A percentile compares a stretch with the other conserved stretches of the same genome.
Conservation (phyloP, 2,329 filamentous ascomycete species). For the Aspergillus sp. region DNA sequence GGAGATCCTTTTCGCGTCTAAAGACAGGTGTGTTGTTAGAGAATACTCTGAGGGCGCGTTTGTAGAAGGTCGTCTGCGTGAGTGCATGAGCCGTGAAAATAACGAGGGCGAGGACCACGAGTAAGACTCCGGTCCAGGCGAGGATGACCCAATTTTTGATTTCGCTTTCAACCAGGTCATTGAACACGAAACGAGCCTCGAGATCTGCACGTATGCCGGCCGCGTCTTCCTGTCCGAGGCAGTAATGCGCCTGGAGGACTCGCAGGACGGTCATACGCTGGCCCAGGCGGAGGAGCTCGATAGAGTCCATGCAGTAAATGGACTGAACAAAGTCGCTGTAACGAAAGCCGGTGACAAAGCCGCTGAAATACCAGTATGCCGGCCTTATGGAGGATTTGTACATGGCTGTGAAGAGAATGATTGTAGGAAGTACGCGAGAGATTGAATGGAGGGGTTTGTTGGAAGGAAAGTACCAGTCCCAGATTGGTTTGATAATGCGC, state of each 20-base stretch:
- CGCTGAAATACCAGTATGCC: slow-evolving; percentile 5
- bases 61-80: neutral
- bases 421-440: slow-evolving; percentile 2
- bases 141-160: slow-evolving; percentile 8
- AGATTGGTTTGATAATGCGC: neutral
- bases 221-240: slow-evolving; percentile 9
- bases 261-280: neutral
- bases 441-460: slow-evolving; percentile 4
- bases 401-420: neutral
- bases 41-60: neutral
- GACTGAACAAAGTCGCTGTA: neutral
- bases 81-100: neutral
- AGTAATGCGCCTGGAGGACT: slow-evolving; percentile 6
- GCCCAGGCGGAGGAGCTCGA: neutral
- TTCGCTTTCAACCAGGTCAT: slow-evolving; percentile 9
- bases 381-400: slow-evolving; percentile 6
- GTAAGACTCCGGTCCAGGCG: neutral
- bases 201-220: neutral
- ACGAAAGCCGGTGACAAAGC: slow-evolving; percentile 3
- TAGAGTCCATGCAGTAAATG: slow-evolving; percentile 5
- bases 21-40: no score
- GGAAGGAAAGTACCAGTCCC: slow-evolving; percentile 11
- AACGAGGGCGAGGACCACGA: neutral
- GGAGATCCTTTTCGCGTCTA: no score
- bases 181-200: slow-evolving; percentile 2